Conservation (phyloP, 2,329 filamentous ascomycete genomes). For the Monilinia aucupariae region DNA sequence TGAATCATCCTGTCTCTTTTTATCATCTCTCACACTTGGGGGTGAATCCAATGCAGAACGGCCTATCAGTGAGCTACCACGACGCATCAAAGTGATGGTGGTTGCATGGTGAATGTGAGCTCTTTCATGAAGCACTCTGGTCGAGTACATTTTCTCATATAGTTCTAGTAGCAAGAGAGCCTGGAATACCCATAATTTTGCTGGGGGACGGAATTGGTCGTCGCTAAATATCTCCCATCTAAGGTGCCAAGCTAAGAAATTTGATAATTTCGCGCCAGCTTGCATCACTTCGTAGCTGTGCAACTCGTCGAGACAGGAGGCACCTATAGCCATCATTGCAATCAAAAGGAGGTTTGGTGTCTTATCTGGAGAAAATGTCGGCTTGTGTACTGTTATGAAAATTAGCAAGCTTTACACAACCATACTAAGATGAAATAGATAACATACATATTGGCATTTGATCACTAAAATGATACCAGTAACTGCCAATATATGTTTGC, state of each 20-base stretch:
- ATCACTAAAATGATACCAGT: slow-evolving; percentile 91
- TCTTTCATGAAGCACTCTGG: slow-evolving; percentile 82
- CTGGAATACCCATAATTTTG: slow-evolving; percentile 95
- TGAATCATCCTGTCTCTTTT: slow-evolving; percentile 45
- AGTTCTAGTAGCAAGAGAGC: slow-evolving; percentile 81
- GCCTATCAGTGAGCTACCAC: slow-evolving; percentile 85
- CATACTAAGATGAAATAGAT: not conserved
- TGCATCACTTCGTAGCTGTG: slow-evolving; percentile 69
- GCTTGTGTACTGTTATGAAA: slow-evolving; percentile 61
- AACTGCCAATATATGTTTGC: slow-evolving; percentile 88
- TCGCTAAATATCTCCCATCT: slow-evolving; percentile 93
- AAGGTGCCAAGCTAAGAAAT: slow-evolving; percentile 89
- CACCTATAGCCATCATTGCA: slow-evolving; percentile 87
- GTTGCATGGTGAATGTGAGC: slow-evolving; percentile 97
- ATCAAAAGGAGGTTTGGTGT: slow-evolving; percentile 80
- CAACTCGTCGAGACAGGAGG: slow-evolving; percentile 78
- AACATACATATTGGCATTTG: slow-evolving; percentile 70
- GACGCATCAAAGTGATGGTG: slow-evolving; percentile 88
- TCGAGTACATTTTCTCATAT: slow-evolving; percentile 98
- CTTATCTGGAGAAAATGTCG: slow-evolving; percentile 83
- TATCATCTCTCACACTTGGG: slow-evolving; percentile 54
- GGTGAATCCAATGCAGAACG: slow-evolving; percentile 80
- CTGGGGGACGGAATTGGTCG: slow-evolving; percentile 79
- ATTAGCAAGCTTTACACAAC: slow-evolving; percentile 20
- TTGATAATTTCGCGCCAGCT: slow-evolving; percentile 75